phyloP scores from a whole-genome alignment of 2,329 filamentous ascomycete genomes.

The Colletotrichum graminicola region DNA sequence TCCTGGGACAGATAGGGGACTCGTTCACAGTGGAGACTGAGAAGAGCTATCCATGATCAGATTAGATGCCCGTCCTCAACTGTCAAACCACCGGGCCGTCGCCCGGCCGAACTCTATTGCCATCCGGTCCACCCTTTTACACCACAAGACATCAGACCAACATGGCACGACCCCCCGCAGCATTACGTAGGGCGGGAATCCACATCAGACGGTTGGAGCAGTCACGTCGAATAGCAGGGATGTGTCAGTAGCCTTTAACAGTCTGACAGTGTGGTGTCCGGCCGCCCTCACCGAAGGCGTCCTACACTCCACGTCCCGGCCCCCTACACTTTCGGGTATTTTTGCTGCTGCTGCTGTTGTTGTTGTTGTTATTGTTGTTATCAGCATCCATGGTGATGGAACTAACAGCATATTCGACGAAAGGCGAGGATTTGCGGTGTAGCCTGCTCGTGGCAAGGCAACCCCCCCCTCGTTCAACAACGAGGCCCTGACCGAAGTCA shows the following conservation, averaged over 20 bases:
- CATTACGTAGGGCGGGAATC: neutral
- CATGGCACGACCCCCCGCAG: neutral
- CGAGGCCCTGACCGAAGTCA: neutral
- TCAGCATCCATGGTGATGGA: neutral
- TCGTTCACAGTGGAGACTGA: too few relatives aligned
- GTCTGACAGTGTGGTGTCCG: neutral
- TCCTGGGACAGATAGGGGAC: too few relatives aligned
- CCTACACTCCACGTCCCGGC: too few relatives aligned
- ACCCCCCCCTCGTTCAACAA: neutral
- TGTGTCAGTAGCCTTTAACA: neutral
- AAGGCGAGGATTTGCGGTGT: neutral
- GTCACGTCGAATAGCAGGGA: neutral
- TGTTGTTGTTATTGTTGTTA: too few relatives aligned
- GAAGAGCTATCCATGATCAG: too few relatives aligned
- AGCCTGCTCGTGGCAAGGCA: neutral
- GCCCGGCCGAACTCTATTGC: neutral
- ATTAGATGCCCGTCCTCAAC: neutral
- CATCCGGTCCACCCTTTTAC: neutral
- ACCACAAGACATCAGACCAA: neutral
- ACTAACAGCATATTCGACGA: neutral
- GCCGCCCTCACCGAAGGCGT: neutral
- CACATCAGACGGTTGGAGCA: neutral
- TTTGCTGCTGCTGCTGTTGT: too few relatives aligned
- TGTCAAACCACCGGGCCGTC: neutral
- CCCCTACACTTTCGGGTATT: too few relatives aligned